Evolutionary conservation across 306 rosid species (phyloP), one percentile per base, ranked within the genome.

Genomic region (Betula pendula): DNA sequence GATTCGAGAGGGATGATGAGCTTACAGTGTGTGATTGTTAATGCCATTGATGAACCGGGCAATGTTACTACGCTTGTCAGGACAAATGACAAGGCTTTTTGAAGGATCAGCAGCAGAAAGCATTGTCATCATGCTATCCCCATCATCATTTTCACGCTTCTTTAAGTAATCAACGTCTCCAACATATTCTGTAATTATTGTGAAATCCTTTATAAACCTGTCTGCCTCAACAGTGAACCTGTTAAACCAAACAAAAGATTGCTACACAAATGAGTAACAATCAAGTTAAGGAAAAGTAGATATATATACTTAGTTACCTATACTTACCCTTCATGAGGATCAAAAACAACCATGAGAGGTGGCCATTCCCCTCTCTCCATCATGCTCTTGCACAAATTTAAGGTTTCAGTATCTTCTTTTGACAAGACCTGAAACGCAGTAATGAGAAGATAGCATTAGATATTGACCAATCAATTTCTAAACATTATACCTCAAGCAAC

Each of bases 41-140:
- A 92, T 96, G 85, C 99, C 99, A 55, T 89, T 96, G 35, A 96
- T 87, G 80, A 89, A 96, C 63, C 99, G 96, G 2, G 99, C 99
- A 73, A 89, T 92, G 86, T 96, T 96, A 79, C 96, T 83, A 5
- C 82, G 87, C 85, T 80, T 91, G 81, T 96, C 97, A 5, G 99
- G 99, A 86, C 96, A 96, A 79, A 96, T 82, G 77, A 96, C 97
- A 44, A 96, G 93, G 72, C 87, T 89, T 75, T 75, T 65, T 69
- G 90, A 91, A 76, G 97, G 88, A 71, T 82, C 75, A 22, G 92
- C 73, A 33, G 99, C 91, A 72, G 87, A 87, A 59, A 96, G 89
- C 83, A 96, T 85, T 33, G 98, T 96, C 99, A 96, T 96, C 72
- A 93, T 96, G 88, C 99, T 96, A 83, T 96, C 99, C 8, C 98